A percentile compares a stretch with the other conserved stretches of the same genome.
Conservation (phyloP, 2,329 filamentous ascomycete species). For the Ceratocystis ficicola region DNA sequence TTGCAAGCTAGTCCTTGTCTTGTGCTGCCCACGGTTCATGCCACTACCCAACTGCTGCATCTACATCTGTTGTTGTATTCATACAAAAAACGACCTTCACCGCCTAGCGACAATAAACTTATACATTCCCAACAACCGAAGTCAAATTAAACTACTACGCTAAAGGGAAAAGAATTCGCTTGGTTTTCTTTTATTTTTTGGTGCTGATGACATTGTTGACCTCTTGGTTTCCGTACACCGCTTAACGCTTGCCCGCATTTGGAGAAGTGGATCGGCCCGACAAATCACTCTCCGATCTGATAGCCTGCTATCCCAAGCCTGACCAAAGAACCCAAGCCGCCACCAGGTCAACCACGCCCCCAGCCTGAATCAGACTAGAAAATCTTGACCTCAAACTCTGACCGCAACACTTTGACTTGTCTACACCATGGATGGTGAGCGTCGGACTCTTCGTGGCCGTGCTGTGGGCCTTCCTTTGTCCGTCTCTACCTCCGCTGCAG, state of each 20-base stretch:
- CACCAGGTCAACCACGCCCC: background rate
- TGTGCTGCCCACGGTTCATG: background rate
- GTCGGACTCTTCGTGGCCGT: conserved; percentile 19
- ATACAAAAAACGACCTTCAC: too few relatives aligned
- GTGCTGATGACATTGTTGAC: too few relatives aligned
- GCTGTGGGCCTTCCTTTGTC: conserved; percentile 11
- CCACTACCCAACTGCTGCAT: too few relatives aligned
- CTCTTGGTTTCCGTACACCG: background rate
- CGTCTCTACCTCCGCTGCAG: conserved; percentile 4
- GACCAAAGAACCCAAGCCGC: background rate
- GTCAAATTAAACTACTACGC: conserved; percentile 13
- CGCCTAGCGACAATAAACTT: too few relatives aligned
- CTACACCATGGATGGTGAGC: conserved; percentile 18
- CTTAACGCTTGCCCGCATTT: background rate
- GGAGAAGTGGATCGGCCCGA: background rate
- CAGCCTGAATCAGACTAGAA: background rate
- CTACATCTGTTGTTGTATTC: too few relatives aligned
- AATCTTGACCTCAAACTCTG: background rate
- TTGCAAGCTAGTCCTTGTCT: background rate
- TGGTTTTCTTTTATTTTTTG: too few relatives aligned
- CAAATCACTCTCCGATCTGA: background rate
- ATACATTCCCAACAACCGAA: background rate
- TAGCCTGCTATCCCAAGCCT: background rate
- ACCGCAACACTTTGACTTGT: background rate
- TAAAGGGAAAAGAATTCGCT: background rate